phyloP scores from a whole-genome alignment of 179 eudicot genomes.

The Beta macrorhiza region DNA sequence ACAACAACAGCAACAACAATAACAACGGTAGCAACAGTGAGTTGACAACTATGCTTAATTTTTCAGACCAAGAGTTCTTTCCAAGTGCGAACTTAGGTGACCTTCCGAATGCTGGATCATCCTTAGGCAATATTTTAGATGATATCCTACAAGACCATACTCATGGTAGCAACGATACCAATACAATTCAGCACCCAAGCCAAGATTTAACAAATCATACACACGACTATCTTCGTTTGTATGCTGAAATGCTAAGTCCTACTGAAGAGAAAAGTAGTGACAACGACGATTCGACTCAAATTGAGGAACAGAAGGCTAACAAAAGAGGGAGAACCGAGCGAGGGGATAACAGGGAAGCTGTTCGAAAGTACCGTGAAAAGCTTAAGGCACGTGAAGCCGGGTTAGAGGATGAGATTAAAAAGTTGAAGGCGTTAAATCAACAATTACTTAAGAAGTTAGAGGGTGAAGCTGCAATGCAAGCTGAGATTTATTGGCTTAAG shows the following conservation, averaged over 20 bases:
- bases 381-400: slow-evolving; percentile 80
- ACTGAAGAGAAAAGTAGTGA: slow-evolving; percentile 46
- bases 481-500: slow-evolving; percentile 81
- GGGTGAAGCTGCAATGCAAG: slow-evolving; percentile 72
- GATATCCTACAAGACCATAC: slow-evolving; percentile 61
- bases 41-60: slow-evolving; percentile 42
- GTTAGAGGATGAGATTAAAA: slow-evolving; percentile 75
- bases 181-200: slow-evolving; percentile 68
- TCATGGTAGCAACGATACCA: slow-evolving; percentile 72
- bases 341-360: slow-evolving; percentile 84
- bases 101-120: slow-evolving; percentile 52
- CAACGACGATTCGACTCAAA: slow-evolving; percentile 68
- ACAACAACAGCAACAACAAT: background rate
- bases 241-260: slow-evolving; percentile 60
- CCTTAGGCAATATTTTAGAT: slow-evolving; percentile 71
- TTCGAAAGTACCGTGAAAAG: slow-evolving; percentile 90
- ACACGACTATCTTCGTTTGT: slow-evolving; percentile 76
- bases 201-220: slow-evolving; percentile 49
- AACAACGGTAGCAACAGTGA: slow-evolving; percentile 12
- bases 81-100: slow-evolving; percentile 52
- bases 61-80: slow-evolving; percentile 62
- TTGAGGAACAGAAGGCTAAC: slow-evolving; percentile 49
- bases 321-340: slow-evolving; percentile 55
- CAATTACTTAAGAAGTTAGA: slow-evolving; percentile 70
- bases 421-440: slow-evolving; percentile 72